Base-by-base conservation (phyloP, 345 rosid species). In the Orychophragmus violaceus region DNA sequence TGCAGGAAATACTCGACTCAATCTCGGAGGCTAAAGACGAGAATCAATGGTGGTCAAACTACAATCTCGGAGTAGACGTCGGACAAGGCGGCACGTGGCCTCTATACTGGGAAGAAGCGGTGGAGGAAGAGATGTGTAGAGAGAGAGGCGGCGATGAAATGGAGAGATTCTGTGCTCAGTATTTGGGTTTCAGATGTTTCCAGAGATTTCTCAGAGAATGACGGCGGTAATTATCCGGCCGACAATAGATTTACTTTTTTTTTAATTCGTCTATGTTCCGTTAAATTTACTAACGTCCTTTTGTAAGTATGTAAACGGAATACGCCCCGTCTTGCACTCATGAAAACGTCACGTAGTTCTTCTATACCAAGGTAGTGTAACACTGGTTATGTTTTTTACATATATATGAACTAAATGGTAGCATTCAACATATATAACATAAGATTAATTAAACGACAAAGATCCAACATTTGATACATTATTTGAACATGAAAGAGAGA, bases 181-280 rank as follows among this genome's bases (percentile, higher is more conserved):
- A 87, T 69, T 76, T 92, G 74, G 98, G 98, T 8, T 84, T 92
- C 66, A 81, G 95, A 56, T 92, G 98, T 78, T 77, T 92, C 59
- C 89, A 87, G 80, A 81, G 95, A 70, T 92, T 89, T 74, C 80
- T 92, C 46, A 78, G 79, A 8, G 83, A 86, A 45, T 82, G 71
- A 79, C 27, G 50, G 46, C 50, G 25, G 36, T 49, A 3, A 4
- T 4, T 29, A 3, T 5, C 39, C 36, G 58, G 48, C 12, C 12
- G 33, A 51, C 59, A 45, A 35, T 74, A 36, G 23, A 35, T 16
- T 53, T 53, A 0, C 4, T 3, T 8, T 53, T n/a, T 1, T 16
- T n/a, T 29, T 29, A 60, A 14, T 9, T 23, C 37, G 51, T 28
- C 37, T 50, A 49, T 70, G 35, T 51, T 59, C 51, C 10, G 28